These are phyloP conservation scores for Paradendryphiella salina DNA, from an alignment of 2,329 filamentous ascomycete species.

Conservation along the genomic window DNA sequence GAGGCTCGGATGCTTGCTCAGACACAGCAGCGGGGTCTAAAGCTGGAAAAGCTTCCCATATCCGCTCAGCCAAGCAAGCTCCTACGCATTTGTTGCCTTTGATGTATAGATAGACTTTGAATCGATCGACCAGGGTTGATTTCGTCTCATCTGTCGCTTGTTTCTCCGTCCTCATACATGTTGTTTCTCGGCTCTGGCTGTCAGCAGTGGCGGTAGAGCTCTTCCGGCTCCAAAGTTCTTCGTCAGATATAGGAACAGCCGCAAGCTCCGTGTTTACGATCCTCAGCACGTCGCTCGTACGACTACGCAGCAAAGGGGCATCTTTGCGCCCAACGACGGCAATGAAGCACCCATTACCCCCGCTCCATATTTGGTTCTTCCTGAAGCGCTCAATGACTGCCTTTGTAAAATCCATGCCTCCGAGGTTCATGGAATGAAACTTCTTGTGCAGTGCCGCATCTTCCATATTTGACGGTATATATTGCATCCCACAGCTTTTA, in stretches of 20 bases:
- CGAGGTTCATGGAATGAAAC: slow-evolving; percentile 64
- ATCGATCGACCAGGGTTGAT: slow-evolving; percentile 51
- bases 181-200: neutral
- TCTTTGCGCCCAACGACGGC: slow-evolving; percentile 62
- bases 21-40: slow-evolving; percentile 35
- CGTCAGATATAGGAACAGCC: slow-evolving; percentile 62
- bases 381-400: slow-evolving; percentile 58
- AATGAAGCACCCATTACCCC: slow-evolving; percentile 54
- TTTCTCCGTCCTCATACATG: slow-evolving; percentile 35
- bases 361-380: slow-evolving; percentile 56
- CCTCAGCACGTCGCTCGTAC: slow-evolving; percentile 58
- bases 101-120: slow-evolving; percentile 65
- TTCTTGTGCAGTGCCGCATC: slow-evolving; percentile 66
- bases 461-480: slow-evolving; percentile 63
- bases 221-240: slow-evolving; percentile 60
- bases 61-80: slow-evolving; percentile 63
- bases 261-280: slow-evolving; percentile 66
- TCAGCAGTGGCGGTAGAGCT: slow-evolving; percentile 15
- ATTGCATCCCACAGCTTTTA: slow-evolving; percentile 66
- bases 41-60: slow-evolving; percentile 60
- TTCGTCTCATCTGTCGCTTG: slow-evolving; percentile 26
- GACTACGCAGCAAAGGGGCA: slow-evolving; percentile 56
- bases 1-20: slow-evolving; percentile 21
- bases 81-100: slow-evolving; percentile 65
- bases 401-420: slow-evolving; percentile 64